These are phyloP conservation scores for Aspergillus nanangensis DNA, from an alignment of 495 filamentous ascomycete genomes.

Conservation along the genomic window DNA sequence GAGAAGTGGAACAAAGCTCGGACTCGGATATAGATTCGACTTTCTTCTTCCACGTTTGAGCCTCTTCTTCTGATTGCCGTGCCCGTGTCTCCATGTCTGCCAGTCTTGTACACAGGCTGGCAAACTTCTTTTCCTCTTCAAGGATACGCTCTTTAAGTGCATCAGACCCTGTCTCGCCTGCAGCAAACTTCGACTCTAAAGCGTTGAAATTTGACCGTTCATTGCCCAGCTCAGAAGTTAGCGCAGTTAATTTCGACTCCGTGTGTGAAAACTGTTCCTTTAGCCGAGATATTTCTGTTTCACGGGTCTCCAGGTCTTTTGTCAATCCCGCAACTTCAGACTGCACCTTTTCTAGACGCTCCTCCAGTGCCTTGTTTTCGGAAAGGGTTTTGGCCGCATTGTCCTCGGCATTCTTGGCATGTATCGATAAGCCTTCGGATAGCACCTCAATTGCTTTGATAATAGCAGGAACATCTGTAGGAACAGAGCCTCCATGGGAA, in stretches of 20 bases:
- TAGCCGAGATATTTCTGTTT: constrained; percentile 33
- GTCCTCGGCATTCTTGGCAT: constrained; percentile 37
- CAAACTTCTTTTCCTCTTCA: constrained; percentile 62
- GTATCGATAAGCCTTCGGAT: constrained; percentile 50
- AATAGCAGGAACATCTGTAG: constrained; percentile 54
- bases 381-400: constrained; percentile 29
- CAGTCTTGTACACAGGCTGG: constrained; percentile 57
- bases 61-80: constrained; percentile 63
- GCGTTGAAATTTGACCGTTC: constrained; percentile 60
- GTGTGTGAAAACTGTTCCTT: constrained; percentile 47
- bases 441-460: constrained; percentile 60
- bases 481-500: constrained; percentile 48
- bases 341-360: constrained; percentile 39
- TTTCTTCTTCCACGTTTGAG: constrained; percentile 54
- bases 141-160: constrained; percentile 64
- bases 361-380: constrained; percentile 46
- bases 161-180: constrained; percentile 77
- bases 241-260: constrained; percentile 49
- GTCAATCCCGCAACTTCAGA: constrained; percentile 32
- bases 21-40: constrained; percentile 48
- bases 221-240: constrained; percentile 62
- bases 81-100: constrained; percentile 61
- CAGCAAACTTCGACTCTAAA: constrained; percentile 63
- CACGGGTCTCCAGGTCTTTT: constrained; percentile 42
- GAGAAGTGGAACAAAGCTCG: constrained; percentile 38